Conservation (phyloP, 2,329 filamentous ascomycete genomes). For the Claviceps paspali region DNA sequence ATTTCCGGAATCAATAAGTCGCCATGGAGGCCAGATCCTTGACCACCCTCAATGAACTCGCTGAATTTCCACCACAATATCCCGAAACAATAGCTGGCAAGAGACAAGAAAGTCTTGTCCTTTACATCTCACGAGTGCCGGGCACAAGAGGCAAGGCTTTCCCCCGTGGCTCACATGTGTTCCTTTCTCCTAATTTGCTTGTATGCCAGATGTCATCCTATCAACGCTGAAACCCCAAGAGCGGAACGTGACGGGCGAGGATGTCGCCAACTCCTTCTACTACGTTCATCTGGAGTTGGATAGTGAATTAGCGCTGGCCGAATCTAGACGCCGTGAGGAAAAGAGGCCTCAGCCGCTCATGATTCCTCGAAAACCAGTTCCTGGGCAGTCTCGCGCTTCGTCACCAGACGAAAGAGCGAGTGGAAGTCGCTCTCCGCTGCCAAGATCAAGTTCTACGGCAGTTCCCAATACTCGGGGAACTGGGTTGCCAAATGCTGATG, state of each 20-base stretch:
- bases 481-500: background rate
- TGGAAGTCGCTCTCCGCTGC: too few relatives aligned
- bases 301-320: constrained; percentile 29
- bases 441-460: too few relatives aligned
- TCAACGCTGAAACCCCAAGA: constrained; percentile 78
- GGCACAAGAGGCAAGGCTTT: constrained; percentile 61
- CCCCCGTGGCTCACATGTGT: constrained; percentile 3
- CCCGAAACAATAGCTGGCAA: constrained; percentile 60
- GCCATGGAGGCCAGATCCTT: constrained; percentile 69
- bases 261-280: constrained; percentile 78
- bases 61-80: constrained; percentile 75
- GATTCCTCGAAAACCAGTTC: constrained; percentile 39
- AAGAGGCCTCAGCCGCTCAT: constrained; percentile 23
- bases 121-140: constrained; percentile 90
- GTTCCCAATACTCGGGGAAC: too few relatives aligned
- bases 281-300: constrained; percentile 59
- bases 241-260: constrained; percentile 77
- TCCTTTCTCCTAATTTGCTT: constrained; percentile 2
- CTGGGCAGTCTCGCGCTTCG: constrained; percentile 16
- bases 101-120: constrained; percentile 53
- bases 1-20: too few relatives aligned
- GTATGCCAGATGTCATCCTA: constrained; percentile 65
- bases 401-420: constrained; percentile 12
- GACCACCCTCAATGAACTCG: constrained; percentile 62
- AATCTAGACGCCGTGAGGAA: constrained; percentile 19